Conservation (phyloP, 2,329 filamentous ascomycete species). For the Fusarium dimerum region DNA sequence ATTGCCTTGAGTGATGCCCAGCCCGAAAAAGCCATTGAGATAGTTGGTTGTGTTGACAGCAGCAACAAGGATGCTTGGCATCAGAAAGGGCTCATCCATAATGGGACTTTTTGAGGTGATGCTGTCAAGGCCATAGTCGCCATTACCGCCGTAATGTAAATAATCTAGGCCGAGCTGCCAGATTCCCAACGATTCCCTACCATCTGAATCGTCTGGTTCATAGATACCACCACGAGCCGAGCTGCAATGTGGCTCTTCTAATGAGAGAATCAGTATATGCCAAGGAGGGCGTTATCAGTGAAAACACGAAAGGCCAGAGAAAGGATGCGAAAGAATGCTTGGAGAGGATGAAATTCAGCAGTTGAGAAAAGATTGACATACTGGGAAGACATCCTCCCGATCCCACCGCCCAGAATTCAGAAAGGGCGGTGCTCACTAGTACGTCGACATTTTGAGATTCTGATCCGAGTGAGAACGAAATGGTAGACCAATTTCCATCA, state of each 20-base stretch:
- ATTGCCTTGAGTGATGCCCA: constrained; percentile 56
- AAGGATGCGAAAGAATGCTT: too few species aligned
- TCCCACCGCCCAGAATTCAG: constrained; percentile 71
- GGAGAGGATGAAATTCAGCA: neutral
- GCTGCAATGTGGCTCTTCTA: constrained; percentile 54
- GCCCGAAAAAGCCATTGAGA: constrained; percentile 56
- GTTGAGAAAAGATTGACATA: constrained; percentile 33
- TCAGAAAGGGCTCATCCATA: constrained; percentile 38
- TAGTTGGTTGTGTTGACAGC: constrained; percentile 57
- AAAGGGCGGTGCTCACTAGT: constrained; percentile 65
- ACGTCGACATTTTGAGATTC: constrained; percentile 38
- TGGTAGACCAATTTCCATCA: constrained; percentile 73
- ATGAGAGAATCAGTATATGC: constrained; percentile 13
- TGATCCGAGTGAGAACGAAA: constrained; percentile 54
- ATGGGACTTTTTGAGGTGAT: constrained; percentile 44
- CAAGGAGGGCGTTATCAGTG: neutral
- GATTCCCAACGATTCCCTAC: constrained; percentile 60
- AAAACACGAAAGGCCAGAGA: too few species aligned
- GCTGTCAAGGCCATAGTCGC: constrained; percentile 62
- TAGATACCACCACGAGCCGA: constrained; percentile 61
- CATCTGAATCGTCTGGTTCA: constrained; percentile 51
- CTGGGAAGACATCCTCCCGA: constrained; percentile 54
- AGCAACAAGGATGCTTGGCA: constrained; percentile 50
- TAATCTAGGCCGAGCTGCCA: constrained; percentile 62
- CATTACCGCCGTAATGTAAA: constrained; percentile 61